Conservation (phyloP, 768 basidiomycete species). For the Multifurca ochricompacta region DNA sequence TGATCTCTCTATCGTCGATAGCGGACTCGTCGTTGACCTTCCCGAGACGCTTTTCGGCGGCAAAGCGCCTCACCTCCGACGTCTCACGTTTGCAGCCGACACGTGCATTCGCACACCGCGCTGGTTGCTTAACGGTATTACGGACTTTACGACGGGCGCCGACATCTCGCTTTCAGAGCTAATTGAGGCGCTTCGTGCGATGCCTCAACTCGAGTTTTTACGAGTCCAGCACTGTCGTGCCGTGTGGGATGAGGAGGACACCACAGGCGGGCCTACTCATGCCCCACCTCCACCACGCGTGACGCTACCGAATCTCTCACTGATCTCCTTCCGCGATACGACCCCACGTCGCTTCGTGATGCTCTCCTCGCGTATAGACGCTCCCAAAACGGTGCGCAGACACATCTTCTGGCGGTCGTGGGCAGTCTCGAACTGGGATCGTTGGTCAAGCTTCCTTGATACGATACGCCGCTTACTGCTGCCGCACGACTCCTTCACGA, state of each 20-base stretch:
- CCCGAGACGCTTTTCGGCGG: conserved; percentile 6
- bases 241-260: conserved; percentile 1
- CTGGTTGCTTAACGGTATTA: conserved; percentile 6
- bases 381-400: conserved; percentile 5
- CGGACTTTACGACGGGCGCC: conserved; percentile 11
- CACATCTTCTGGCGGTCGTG: conserved; percentile 13
- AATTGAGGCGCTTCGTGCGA: background rate
- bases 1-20: conserved; percentile 1
- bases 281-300: background rate
- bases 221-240: conserved; percentile 15
- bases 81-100: conserved; percentile 6
- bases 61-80: conserved; percentile 5
- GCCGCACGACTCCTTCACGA: conserved; percentile 1
- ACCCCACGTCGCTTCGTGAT: conserved; percentile 11
- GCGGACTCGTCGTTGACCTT: conserved; percentile 5
- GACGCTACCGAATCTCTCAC: background rate
- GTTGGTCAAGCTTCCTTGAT: background rate
- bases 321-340: conserved; percentile 12
- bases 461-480: conserved; percentile 1
- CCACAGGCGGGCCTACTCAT: background rate
- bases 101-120: conserved; percentile 7
- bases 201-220: conserved; percentile 10
- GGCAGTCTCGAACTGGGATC: conserved; percentile 11
- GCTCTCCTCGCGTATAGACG: conserved; percentile 6
- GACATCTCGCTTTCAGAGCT: background rate